A percentile compares a stretch with the other conserved stretches of the same genome.
Evolutionary conservation across 2,329 filamentous ascomycete genomes (phyloP).

Genomic region (Penicillium sp.): DNA sequence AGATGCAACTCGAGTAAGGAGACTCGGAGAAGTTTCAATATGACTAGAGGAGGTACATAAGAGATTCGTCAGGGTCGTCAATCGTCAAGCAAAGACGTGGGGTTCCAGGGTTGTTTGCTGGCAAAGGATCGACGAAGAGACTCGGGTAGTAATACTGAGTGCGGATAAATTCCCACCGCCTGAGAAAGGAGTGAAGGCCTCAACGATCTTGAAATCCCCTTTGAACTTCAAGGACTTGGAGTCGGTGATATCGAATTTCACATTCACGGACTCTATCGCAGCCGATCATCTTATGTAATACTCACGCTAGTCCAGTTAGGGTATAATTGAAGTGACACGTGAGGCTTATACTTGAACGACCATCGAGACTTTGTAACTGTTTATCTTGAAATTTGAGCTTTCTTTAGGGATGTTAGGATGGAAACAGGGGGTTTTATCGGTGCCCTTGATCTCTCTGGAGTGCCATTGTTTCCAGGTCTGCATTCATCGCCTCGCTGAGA

Average conservation of each 20-base stretch:
- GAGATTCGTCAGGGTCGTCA: slow-evolving; percentile 46
- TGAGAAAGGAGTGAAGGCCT: slow-evolving; percentile 9
- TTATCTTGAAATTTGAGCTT: neutral
- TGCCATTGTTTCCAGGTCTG: neutral
- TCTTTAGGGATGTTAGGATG: neutral
- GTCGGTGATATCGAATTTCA: slow-evolving; percentile 9
- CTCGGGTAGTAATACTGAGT: slow-evolving; percentile 6
- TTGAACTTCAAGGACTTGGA: neutral
- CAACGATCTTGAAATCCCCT: slow-evolving; percentile 3
- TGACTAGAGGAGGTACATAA: slow-evolving; percentile 34
- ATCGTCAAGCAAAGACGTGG: slow-evolving; percentile 35
- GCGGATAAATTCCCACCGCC: slow-evolving; percentile 11
- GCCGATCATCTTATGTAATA: slow-evolving; percentile 17
- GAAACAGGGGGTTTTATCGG: neutral
- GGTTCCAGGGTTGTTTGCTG: slow-evolving; percentile 11
- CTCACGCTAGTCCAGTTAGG: slow-evolving; percentile 16
- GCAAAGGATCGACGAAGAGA: slow-evolving; percentile 21
- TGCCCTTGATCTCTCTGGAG: neutral
- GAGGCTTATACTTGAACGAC: slow-evolving; percentile 14
- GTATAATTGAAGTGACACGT: slow-evolving; percentile 22
- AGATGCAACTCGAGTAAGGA: slow-evolving; percentile 11
- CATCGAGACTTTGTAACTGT: neutral
- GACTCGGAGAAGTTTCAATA: slow-evolving; percentile 15
- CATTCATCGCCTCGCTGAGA: slow-evolving; percentile 10
- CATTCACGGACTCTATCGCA: slow-evolving; percentile 13